Percentiles rank a stretch among this genome's conserved stretches.
Evolutionary conservation across 2,329 filamentous ascomycete species (phyloP).

Genomic region (Fusarium secorum): DNA sequence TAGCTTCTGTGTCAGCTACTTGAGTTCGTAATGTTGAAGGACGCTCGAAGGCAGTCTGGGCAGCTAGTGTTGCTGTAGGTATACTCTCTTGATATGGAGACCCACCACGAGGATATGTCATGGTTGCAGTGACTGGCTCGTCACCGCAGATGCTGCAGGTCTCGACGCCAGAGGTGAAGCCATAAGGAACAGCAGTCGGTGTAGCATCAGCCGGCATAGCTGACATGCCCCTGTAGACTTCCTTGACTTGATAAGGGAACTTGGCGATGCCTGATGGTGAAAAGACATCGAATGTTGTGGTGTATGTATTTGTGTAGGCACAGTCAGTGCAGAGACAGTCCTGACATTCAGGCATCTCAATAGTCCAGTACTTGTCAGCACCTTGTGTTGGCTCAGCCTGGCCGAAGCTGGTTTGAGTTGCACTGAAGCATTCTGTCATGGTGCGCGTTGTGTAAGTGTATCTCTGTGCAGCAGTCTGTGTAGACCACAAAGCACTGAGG

Average conservation of each 20-base stretch:
- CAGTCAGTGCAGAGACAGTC: slow-evolving; percentile 36
- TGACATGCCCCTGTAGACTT: slow-evolving; percentile 41
- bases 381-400: slow-evolving; percentile 36
- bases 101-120: slow-evolving; percentile 40
- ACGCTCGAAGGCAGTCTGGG: slow-evolving; percentile 1
- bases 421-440: slow-evolving; percentile 39
- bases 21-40: slow-evolving; percentile 29
- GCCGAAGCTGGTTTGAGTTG: slow-evolving; percentile 35
- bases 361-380: slow-evolving; percentile 31
- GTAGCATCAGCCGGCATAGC: slow-evolving; percentile 27
- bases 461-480: slow-evolving; percentile 28
- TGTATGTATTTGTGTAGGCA: slow-evolving; percentile 37
- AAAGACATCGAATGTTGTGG: slow-evolving; percentile 39
- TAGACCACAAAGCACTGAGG: slow-evolving; percentile 9
- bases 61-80: slow-evolving; percentile 11
- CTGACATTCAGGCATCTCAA: slow-evolving; percentile 39
- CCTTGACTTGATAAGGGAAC: slow-evolving; percentile 36
- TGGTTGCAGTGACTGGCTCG: slow-evolving; percentile 33
- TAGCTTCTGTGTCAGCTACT: slow-evolving; percentile 9
- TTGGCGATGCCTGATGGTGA: slow-evolving; percentile 26
- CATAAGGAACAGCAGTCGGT: slow-evolving; percentile 34
- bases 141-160: slow-evolving; percentile 35
- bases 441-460: slow-evolving; percentile 40
- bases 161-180: slow-evolving; percentile 32
- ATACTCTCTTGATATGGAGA: slow-evolving; percentile 27